Conservation (phyloP, 768 basidiomycete genomes). For the Trametes maxima region DNA sequence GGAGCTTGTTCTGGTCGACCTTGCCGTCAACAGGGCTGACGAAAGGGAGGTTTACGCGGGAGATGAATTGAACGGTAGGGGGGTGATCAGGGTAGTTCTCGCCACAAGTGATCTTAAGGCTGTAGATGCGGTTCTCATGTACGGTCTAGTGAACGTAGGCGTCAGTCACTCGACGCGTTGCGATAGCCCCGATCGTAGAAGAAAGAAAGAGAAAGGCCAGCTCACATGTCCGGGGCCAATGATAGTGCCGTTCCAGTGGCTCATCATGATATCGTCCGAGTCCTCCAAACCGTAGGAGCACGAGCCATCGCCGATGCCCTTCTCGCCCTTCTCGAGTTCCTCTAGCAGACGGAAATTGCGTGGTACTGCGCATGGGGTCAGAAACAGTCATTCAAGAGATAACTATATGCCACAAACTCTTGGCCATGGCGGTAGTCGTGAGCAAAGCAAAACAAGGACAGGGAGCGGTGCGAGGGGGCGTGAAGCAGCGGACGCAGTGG, state of each 20-base stretch:
- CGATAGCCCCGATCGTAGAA: constrained; percentile 18
- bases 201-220: neutral
- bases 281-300: constrained; percentile 98
- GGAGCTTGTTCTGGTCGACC: constrained; percentile 74
- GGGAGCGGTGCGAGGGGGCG: constrained; percentile 1
- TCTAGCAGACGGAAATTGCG: constrained; percentile 96
- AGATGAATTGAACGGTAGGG: constrained; percentile 83
- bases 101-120: constrained; percentile 86
- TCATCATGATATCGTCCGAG: constrained; percentile 96
- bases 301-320: constrained; percentile 97
- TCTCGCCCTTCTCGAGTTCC: constrained; percentile 99
- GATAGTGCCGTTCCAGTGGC: constrained; percentile 98
- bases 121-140: constrained; percentile 99
- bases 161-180: constrained; percentile 16
- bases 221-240: constrained; percentile 96
- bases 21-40: constrained; percentile 75
- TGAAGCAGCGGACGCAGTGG: constrained; percentile 10
- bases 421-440: constrained; percentile 35
- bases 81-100: constrained; percentile 73
- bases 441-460: constrained; percentile 1
- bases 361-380: constrained; percentile 61
- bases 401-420: constrained; percentile 8
- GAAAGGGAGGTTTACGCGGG: constrained; percentile 92
- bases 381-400: neutral
- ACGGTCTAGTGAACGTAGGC: constrained; percentile 63